Conservation (phyloP, 2,329 filamentous ascomycete species). For the Talaromyces sp. region DNA sequence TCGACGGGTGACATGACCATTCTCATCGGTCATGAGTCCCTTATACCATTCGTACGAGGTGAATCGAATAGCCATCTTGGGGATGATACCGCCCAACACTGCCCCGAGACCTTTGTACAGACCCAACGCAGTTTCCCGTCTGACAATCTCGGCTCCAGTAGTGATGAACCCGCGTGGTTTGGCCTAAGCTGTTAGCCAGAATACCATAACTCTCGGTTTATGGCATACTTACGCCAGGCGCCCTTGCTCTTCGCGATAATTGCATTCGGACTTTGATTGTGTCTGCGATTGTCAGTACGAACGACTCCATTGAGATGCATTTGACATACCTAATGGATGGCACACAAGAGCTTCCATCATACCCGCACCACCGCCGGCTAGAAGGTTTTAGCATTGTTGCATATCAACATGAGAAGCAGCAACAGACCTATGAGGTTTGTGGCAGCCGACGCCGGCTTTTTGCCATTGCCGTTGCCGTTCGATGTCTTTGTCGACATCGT, state of each 20-base stretch:
- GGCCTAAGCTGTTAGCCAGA: slow-evolving; percentile 38
- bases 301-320: slow-evolving; percentile 24
- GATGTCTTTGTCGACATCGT: slow-evolving; percentile 16
- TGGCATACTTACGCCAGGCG: slow-evolving; percentile 64
- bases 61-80: slow-evolving; percentile 99
- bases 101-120: slow-evolving; percentile 98
- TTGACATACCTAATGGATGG: slow-evolving; percentile 78
- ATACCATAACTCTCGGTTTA: neutral
- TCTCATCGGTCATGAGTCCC: slow-evolving; percentile 69
- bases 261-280: slow-evolving; percentile 99
- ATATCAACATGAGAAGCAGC: neutral
- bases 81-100: slow-evolving; percentile 91
- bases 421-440: slow-evolving; percentile 81
- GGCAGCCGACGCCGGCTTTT: slow-evolving; percentile 74
- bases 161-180: slow-evolving; percentile 83
- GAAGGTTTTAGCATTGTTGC: slow-evolving; percentile 25
- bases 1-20: slow-evolving; percentile 66
- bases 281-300: slow-evolving; percentile 52
- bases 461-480: slow-evolving; percentile 61
- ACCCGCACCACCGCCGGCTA: slow-evolving; percentile 92
- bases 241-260: slow-evolving; percentile 79
- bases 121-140: slow-evolving; percentile 84
- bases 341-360: slow-evolving; percentile 99
- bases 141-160: slow-evolving; percentile 83
- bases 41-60: slow-evolving; percentile 97